A percentile compares a stretch with the other conserved stretches of the same genome.
These are phyloP conservation scores for Termitomyces titanicus DNA, from an alignment of 768 basidiomycete species.

Conservation along the genomic window DNA sequence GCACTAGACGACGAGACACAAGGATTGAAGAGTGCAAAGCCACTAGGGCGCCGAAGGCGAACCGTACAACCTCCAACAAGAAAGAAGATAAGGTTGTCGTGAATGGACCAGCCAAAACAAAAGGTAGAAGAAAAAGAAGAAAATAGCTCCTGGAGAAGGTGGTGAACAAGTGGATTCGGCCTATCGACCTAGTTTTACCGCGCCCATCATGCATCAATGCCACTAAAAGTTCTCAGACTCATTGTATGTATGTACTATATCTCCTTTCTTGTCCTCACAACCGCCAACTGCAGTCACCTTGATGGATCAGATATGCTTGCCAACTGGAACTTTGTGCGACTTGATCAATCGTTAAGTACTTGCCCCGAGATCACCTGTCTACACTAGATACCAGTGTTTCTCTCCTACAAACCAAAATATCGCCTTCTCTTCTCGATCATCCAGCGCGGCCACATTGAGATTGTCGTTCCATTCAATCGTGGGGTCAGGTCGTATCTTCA, in stretches of 20 bases:
- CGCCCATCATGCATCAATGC: no score
- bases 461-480: constrained; percentile 16
- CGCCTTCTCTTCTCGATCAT: constrained; percentile 48
- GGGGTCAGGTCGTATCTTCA: constrained; percentile 31
- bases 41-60: constrained; percentile 36
- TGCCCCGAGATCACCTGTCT: constrained; percentile 12
- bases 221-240: no score
- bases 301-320: not conserved
- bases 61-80: constrained; percentile 18
- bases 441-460: constrained; percentile 30
- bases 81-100: constrained; percentile 22
- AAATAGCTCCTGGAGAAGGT: not conserved
- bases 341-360: constrained; percentile 6
- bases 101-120: constrained; percentile 27
- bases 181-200: no score
- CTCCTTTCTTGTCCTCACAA: not conserved
- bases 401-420: constrained; percentile 57
- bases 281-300: not conserved
- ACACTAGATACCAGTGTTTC: constrained; percentile 68
- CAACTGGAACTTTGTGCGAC: not conserved
- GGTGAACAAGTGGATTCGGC: not conserved
- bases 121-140: constrained; percentile 20
- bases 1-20: not conserved
- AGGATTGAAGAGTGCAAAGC: constrained; percentile 26
- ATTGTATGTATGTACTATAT: no score